Evolutionary conservation across 257 asterid genomes (phyloP).

Genomic region (Craterostigma plantagineum): DNA sequence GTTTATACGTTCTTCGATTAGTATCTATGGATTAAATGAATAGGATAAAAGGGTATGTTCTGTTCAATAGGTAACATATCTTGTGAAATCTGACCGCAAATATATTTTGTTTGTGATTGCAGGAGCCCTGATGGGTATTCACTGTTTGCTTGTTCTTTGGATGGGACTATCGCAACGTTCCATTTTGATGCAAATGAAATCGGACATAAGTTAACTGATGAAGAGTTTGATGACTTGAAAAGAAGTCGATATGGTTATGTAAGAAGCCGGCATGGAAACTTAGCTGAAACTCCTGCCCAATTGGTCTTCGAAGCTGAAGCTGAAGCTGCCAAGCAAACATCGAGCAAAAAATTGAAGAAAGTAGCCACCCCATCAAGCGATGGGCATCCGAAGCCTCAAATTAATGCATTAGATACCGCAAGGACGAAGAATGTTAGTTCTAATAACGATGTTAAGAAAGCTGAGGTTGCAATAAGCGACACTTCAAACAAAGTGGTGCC

Average conservation of each 20-base stretch:
- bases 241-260: constrained; percentile 78
- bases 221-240: constrained; percentile 78
- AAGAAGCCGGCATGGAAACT: constrained; percentile 64
- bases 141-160: constrained; percentile 86
- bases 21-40: too few species aligned
- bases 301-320: constrained; percentile 90
- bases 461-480: constrained; percentile 24
- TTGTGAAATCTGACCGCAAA: constrained; percentile 4
- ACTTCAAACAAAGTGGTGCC: constrained; percentile 29
- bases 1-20: background rate
- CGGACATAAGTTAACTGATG: constrained; percentile 52
- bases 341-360: constrained; percentile 25
- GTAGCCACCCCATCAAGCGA: constrained; percentile 20
- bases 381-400: constrained; percentile 29
- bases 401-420: constrained; percentile 18
- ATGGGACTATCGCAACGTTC: constrained; percentile 81
- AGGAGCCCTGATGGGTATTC: constrained; percentile 99
- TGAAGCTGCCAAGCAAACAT: constrained; percentile 45
- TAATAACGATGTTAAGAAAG: constrained; percentile 33
- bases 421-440: constrained; percentile 19
- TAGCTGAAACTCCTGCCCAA: constrained; percentile 90
- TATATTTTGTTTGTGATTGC: constrained; percentile 17
- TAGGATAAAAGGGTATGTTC: too few species aligned
- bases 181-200: constrained; percentile 68
- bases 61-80: too few species aligned